These are phyloP conservation scores for Scedosporium minutisporum DNA, from an alignment of 2,329 filamentous ascomycete species.

Conservation along the genomic window DNA sequence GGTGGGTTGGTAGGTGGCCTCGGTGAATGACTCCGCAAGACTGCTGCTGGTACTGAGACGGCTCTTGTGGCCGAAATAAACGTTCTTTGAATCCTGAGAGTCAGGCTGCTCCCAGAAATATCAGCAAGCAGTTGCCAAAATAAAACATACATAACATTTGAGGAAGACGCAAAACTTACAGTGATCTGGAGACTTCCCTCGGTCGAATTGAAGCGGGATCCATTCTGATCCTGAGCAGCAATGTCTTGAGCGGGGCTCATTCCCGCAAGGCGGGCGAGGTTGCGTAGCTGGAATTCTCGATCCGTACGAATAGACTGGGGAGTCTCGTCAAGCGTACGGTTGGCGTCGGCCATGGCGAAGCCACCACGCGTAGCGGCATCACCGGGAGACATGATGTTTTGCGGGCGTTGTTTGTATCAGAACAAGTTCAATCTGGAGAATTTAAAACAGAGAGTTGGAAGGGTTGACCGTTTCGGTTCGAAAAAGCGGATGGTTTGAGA, in stretches of 20 bases:
- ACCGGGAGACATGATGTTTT: too few relatives aligned
- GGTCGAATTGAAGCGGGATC: background rate
- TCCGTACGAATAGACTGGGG: background rate
- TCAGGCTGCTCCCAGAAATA: too few relatives aligned
- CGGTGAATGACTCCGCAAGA: background rate
- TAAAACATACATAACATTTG: too few relatives aligned
- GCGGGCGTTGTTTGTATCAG: too few relatives aligned
- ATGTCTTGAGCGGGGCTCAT: background rate
- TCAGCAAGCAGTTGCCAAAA: too few relatives aligned
- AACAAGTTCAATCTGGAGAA: too few relatives aligned
- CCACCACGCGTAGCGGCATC: too few relatives aligned
- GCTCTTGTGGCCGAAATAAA: too few relatives aligned
- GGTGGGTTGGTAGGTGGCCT: background rate
- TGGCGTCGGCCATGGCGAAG: background rate
- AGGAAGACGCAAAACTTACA: background rate
- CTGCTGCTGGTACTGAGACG: background rate
- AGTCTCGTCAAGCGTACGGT: background rate
- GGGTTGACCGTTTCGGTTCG: too few relatives aligned
- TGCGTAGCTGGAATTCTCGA: background rate
- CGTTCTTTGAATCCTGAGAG: too few relatives aligned
- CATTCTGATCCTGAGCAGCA: background rate
- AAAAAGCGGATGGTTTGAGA: too few relatives aligned
- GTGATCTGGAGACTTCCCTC: background rate
- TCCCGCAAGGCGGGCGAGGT: background rate
- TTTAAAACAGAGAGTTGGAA: too few relatives aligned